Evolutionary conservation across 495 filamentous ascomycete species (phyloP).

Genomic region (Penicillium soppii): DNA sequence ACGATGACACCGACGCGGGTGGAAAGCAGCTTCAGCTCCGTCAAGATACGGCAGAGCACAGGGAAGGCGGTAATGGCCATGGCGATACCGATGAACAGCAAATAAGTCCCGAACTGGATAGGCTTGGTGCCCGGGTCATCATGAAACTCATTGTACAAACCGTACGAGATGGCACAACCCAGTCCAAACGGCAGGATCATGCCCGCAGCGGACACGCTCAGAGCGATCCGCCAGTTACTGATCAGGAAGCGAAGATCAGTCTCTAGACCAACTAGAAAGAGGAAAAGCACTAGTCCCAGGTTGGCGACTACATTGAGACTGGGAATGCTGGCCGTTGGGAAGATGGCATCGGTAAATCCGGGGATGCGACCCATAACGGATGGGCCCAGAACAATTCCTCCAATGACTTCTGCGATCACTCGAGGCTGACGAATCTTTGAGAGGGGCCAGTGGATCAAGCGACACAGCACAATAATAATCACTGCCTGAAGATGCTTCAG

Average conservation of each 20-base stretch:
- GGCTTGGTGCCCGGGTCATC: constrained; percentile 58
- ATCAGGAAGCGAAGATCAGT: constrained; percentile 84
- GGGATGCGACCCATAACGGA: constrained; percentile 83
- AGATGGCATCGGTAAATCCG: constrained; percentile 75
- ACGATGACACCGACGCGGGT: constrained; percentile 88
- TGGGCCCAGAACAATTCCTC: constrained; percentile 85
- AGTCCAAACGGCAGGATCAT: constrained; percentile 77
- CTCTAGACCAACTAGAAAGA: constrained; percentile 91
- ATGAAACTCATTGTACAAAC: constrained; percentile 78
- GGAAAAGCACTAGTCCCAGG: constrained; percentile 82
- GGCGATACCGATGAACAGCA: constrained; percentile 92
- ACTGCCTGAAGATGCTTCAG: constrained; percentile 62
- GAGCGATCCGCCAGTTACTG: constrained; percentile 82
- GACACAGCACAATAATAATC: constrained; percentile 90
- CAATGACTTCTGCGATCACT: constrained; percentile 95
- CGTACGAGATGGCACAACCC: constrained; percentile 78
- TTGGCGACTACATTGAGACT: constrained; percentile 82
- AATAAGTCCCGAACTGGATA: constrained; percentile 78
- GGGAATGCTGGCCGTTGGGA: constrained; percentile 71
- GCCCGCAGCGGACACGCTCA: constrained; percentile 78
- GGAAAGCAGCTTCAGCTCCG: constrained; percentile 83
- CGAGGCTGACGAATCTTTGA: constrained; percentile 85
- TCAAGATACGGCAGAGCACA: constrained; percentile 90
- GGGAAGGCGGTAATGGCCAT: constrained; percentile 97
- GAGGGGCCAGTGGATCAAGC: constrained; percentile 78